Conservation (phyloP, 2,329 filamentous ascomycete species). For the Xylaria sp. region DNA sequence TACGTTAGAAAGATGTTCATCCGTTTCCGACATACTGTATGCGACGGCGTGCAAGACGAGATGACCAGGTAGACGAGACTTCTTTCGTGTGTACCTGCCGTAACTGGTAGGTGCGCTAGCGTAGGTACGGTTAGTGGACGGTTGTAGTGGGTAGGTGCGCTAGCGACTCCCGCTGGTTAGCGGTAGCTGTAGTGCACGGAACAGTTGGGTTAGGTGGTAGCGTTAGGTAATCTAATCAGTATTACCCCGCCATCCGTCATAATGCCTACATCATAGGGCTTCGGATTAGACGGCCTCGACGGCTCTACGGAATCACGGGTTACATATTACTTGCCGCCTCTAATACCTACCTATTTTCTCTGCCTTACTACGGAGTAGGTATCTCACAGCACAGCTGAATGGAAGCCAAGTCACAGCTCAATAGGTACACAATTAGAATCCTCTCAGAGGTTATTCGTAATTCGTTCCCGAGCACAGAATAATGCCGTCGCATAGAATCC, state of each 20-base stretch:
- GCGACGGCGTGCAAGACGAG: no score
- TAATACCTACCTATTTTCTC: no score
- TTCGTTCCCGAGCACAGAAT: neutral
- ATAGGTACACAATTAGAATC: neutral
- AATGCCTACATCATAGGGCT: neutral
- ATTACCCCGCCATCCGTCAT: slow-evolving; percentile 1
- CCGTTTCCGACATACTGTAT: no score
- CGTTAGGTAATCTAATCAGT: neutral
- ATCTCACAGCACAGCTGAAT: neutral
- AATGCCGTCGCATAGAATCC: neutral
- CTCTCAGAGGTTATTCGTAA: neutral
- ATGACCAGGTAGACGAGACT: neutral
- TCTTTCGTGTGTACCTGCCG: neutral
- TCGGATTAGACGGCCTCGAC: neutral
- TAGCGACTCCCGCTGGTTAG: neutral
- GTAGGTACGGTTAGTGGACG: neutral
- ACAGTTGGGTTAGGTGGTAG: neutral
- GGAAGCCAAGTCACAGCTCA: neutral
- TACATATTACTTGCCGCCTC: no score
- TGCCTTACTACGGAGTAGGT: no score
- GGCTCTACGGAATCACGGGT: no score
- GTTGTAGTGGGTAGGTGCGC: neutral
- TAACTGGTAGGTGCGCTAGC: neutral
- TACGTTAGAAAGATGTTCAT: no score
- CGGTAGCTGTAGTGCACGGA: neutral